phyloP scores from a whole-genome alignment of 2,329 filamentous ascomycete species.

The Tricladium varicosporioides region DNA sequence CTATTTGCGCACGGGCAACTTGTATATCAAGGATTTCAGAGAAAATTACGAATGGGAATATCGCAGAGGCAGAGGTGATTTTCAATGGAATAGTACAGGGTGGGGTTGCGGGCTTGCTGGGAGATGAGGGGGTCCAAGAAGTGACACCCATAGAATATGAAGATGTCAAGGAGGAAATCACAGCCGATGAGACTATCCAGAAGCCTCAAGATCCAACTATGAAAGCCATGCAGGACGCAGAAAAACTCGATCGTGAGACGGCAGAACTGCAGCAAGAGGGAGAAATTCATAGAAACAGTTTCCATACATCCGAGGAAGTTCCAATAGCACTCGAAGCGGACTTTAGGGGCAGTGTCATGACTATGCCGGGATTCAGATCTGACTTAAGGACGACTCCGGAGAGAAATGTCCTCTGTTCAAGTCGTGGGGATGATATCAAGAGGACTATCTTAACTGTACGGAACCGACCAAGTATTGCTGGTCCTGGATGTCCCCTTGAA shows the following conservation, averaged over 20 bases:
- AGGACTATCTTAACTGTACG: slow-evolving; percentile 21
- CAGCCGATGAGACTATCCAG: neutral
- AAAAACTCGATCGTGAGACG: slow-evolving; percentile 55
- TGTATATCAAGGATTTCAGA: slow-evolving; percentile 56
- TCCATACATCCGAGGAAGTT: neutral
- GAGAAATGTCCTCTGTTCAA: neutral
- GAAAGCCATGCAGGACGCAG: slow-evolving; percentile 57
- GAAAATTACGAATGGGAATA: slow-evolving; percentile 49
- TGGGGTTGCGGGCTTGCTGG: slow-evolving; percentile 43
- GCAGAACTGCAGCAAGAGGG: slow-evolving; percentile 46
- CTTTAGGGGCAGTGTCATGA: neutral
- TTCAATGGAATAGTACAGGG: slow-evolving; percentile 51
- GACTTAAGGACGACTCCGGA: neutral
- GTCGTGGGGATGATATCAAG: slow-evolving; percentile 18
- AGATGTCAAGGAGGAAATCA: slow-evolving; percentile 21
- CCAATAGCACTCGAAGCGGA: neutral
- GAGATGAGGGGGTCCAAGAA: slow-evolving; percentile 13
- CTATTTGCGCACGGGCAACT: slow-evolving; percentile 49
- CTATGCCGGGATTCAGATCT: neutral
- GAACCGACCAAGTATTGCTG: slow-evolving; percentile 1
- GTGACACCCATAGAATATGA: slow-evolving; percentile 2
- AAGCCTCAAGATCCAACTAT: slow-evolving; percentile 45
- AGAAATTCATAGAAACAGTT: neutral
- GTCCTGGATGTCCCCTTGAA: neutral
- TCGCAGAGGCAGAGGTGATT: slow-evolving; percentile 47